Percentiles rank a stretch among this genome's conserved stretches.
phyloP scores from a whole-genome alignment of 2,329 filamentous ascomycete species.

The Colletotrichum sidae region DNA sequence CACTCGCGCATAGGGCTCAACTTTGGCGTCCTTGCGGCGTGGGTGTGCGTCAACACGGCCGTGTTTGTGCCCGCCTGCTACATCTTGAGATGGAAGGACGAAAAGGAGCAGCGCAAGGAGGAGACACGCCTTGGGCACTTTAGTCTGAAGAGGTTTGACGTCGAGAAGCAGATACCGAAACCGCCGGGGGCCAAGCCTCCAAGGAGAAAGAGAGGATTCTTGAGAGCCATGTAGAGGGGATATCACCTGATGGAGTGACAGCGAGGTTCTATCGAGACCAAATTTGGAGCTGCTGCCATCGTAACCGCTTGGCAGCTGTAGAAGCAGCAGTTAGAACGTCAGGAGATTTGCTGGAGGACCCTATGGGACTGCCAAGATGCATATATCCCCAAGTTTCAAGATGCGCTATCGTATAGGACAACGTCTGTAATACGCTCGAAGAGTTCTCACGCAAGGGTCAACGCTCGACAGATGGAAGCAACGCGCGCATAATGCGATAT shows the following conservation, averaged over 20 bases:
- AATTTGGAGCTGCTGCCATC: background rate
- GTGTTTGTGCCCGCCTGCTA: conserved; percentile 25
- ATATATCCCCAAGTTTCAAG: no score
- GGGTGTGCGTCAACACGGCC: conserved; percentile 13
- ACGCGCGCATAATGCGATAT: no score
- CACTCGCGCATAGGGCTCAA: conserved; percentile 28
- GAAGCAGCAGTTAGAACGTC: no score
- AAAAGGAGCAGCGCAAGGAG: conserved; percentile 12
- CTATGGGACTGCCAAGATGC: no score
- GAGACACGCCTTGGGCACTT: conserved; percentile 21
- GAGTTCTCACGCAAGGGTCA: no score
- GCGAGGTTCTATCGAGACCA: no score
- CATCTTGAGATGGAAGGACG: conserved; percentile 25
- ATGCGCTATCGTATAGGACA: no score
- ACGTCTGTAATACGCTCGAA: no score
- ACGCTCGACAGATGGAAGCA: no score
- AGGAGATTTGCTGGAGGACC: no score
- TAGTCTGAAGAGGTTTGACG: conserved; percentile 8
- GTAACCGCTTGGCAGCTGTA: no score
- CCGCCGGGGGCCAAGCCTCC: conserved; percentile 18
- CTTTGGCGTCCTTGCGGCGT: conserved; percentile 18
- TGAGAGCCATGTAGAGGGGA: conserved; percentile 12
- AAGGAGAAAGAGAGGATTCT: conserved; percentile 18
- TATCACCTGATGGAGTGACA: no score
- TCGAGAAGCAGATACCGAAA: conserved; percentile 23